These are phyloP conservation scores for Pythium aristosporum DNA, from an alignment of 352 stramenopile species.

Conservation along the genomic window DNA sequence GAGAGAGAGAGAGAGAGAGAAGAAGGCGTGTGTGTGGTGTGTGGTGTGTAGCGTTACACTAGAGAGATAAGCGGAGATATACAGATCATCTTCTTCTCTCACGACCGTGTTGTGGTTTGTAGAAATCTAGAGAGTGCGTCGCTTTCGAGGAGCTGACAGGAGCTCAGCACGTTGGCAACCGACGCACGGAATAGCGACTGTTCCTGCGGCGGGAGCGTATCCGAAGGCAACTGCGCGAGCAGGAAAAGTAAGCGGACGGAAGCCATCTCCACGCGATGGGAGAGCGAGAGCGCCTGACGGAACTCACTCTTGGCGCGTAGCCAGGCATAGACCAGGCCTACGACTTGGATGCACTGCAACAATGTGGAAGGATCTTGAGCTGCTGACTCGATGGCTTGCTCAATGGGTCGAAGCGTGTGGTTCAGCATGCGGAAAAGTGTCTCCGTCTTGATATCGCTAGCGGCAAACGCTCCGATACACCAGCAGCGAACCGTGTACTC, in stretches of 20 bases:
- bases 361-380: neutral
- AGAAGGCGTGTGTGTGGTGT: neutral
- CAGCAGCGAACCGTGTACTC: slow-evolving; percentile 32
- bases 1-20: neutral
- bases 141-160: slow-evolving; percentile 9
- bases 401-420: neutral
- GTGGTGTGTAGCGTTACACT: neutral
- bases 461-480: slow-evolving; percentile 4
- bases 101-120: neutral
- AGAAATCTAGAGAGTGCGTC: slow-evolving; percentile 10
- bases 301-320: neutral
- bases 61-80: neutral
- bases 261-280: slow-evolving; percentile 9
- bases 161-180: neutral
- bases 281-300: neutral
- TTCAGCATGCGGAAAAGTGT: neutral
- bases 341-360: slow-evolving; percentile 2
- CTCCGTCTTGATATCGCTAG: no score
- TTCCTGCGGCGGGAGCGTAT: neutral
- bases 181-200: slow-evolving; percentile 2
- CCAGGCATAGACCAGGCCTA: slow-evolving; percentile 5
- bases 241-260: slow-evolving; percentile 11
- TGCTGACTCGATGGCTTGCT: slow-evolving; percentile 8
- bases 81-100: neutral
- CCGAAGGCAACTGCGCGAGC: neutral